Base-by-base conservation (phyloP, 2,329 filamentous ascomycete species). In the Sporothrix dimorphospora region DNA sequence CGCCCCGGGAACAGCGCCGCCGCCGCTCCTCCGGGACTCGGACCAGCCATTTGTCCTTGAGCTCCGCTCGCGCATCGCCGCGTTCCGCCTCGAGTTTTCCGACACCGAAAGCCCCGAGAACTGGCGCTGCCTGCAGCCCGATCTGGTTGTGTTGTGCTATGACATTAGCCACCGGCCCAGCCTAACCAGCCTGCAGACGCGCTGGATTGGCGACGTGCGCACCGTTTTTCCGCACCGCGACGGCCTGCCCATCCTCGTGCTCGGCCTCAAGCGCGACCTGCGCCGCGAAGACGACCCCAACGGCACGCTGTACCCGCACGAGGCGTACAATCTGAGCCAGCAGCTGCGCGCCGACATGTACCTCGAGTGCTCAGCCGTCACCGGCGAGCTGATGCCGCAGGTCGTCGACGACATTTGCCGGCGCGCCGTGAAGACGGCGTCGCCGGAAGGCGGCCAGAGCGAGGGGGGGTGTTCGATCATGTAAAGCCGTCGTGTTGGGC, bases 41-140 rank as follows among this genome's bases (percentile, higher is more conserved):
- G 84, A 90, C 76, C 89, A 90, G 79, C 89, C 89, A 0, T 90
- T 87, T 76, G 79, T 87, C 51, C 89, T 90, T 76, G 85, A 89
- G 72, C 81, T 89, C 72, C 81, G 80, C 70, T 82, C 83, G 53
- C 81, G 82, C 75, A 84, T 81, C 61, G 77, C 81, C 14, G 79
- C 81, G 9, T 88, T 86, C 76, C 83, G 86, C 34, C 82, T 90
- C 74, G 86, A 89, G 77, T 89, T 90, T 76, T 86, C 85, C 75
- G 89, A 90, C 77, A 90, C 88, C 1, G 84, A 85, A 9, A 84
- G 83, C 76, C 87, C 88, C 4, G 85, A 87, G 30, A 86, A 84
- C 77, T 91, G 89, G 89, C 84, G 82, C 63, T 80, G 86, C n/a
- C 80, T 90, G 21, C 82, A 83, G 16, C 89, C 89, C 0, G 85